Evolutionary conservation across 306 rosid genomes (phyloP).

Genomic region (Betula pendula): DNA sequence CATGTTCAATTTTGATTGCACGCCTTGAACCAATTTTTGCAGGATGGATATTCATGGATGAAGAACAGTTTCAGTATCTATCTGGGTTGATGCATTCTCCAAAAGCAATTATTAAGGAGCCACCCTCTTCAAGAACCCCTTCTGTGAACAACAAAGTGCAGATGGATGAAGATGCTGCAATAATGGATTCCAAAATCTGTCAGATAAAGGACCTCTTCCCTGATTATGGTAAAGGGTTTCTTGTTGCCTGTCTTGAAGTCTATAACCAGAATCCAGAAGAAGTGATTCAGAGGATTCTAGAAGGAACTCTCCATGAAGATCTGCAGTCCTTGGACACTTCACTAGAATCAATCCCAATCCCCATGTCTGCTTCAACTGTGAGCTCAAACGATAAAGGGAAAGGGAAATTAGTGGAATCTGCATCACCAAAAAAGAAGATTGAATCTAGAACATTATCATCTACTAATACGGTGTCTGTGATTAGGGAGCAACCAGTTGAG

Average conservation of each 20-base stretch:
- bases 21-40: conserved; percentile 36
- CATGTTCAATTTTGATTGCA: conserved; percentile 3
- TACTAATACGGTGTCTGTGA: conserved; percentile 28
- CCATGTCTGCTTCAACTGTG: conserved; percentile 38
- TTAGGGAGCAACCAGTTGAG: conserved; percentile 43
- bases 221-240: conserved; percentile 85
- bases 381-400: conserved; percentile 77
- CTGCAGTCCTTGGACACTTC: conserved; percentile 69
- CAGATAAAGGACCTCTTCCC: conserved; percentile 93
- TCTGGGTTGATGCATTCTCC: conserved; percentile 49
- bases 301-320: conserved; percentile 85
- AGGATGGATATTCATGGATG: conserved; percentile 90
- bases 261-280: conserved; percentile 98
- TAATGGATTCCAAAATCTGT: conserved; percentile 82
- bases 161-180: conserved; percentile 68
- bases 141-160: conserved; percentile 38
- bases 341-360: conserved; percentile 56
- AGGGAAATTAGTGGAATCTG: conserved; percentile 66
- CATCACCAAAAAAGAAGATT: conserved; percentile 23
- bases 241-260: conserved; percentile 84
- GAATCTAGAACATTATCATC: conserved; percentile 45
- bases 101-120: conserved; percentile 40
- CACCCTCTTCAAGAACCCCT: conserved; percentile 28
- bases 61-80: conserved; percentile 69
- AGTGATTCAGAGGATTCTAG: conserved; percentile 92